These are phyloP conservation scores for Lolium perenne DNA, from an alignment of 176 grass and related monocot species.

Conservation along the genomic window DNA sequence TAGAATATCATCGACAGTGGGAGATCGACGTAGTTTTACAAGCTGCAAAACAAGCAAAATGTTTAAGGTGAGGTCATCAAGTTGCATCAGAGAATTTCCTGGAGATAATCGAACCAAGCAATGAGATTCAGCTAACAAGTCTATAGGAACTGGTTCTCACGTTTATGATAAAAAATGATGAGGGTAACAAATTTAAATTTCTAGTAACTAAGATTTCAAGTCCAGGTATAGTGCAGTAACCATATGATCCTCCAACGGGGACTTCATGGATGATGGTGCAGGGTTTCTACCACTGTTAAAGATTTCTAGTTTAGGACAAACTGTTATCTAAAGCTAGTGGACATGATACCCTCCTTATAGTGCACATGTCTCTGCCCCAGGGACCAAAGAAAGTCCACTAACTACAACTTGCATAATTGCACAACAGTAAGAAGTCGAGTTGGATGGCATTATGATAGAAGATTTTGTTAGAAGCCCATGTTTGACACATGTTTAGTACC, in stretches of 20 bases:
- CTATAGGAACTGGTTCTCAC: background rate
- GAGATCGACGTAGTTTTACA: constrained; percentile 87
- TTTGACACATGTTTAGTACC: background rate
- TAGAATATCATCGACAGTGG: constrained; percentile 91
- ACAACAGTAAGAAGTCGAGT: background rate
- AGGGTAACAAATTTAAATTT: constrained; percentile 7
- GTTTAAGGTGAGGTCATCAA: constrained; percentile 26
- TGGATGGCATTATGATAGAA: background rate
- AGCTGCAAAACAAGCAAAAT: constrained; percentile 64
- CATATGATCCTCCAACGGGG: background rate
- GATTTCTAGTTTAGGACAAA: background rate
- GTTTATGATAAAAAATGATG: background rate
- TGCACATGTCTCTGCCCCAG: background rate
- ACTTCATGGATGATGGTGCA: background rate
- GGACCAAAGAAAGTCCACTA: background rate
- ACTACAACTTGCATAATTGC: background rate
- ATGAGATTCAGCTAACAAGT: background rate
- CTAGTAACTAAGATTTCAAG: constrained; percentile 3
- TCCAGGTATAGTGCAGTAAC: background rate
- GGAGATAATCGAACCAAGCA: constrained; percentile 14
- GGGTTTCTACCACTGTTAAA: background rate
- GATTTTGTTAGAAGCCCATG: background rate
- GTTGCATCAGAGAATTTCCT: constrained; percentile 27
- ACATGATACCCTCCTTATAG: background rate
- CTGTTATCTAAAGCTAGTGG: background rate